phyloP scores from a whole-genome alignment of 257 asterid species.

The Nicotiana obtusifolia region DNA sequence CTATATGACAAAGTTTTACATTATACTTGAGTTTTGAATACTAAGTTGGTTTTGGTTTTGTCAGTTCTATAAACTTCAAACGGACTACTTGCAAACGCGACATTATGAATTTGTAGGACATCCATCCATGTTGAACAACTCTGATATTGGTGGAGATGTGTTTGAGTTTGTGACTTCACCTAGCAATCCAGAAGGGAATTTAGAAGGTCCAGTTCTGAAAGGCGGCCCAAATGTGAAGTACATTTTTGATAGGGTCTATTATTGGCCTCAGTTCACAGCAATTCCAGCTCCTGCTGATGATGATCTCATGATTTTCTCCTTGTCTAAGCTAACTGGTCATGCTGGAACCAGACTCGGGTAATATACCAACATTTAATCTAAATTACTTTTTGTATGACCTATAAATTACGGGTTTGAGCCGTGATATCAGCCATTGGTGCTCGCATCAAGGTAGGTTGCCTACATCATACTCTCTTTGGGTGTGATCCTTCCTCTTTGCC shows the following conservation, averaged over 20 bases:
- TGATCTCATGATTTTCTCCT: conserved; percentile 62
- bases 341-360: conserved; percentile 87
- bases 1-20: no score
- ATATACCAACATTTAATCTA: neutral
- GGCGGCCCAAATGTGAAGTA: conserved; percentile 27
- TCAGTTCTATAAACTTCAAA: conserved; percentile 47
- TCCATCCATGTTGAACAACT: conserved; percentile 21
- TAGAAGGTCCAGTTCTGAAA: conserved; percentile 32
- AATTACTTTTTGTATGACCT: no score
- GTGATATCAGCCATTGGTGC: no score
- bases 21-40: no score
- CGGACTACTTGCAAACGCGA: conserved; percentile 39
- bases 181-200: conserved; percentile 53
- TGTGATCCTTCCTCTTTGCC: no score
- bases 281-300: conserved; percentile 58
- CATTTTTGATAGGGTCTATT: conserved; percentile 64
- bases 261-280: conserved; percentile 77
- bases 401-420: no score
- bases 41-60: no score
- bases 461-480: no score
- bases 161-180: conserved; percentile 76
- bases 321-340: conserved; percentile 80
- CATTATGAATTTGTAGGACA: conserved; percentile 45
- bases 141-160: conserved; percentile 18
- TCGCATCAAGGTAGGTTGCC: no score